phyloP scores from a whole-genome alignment of 2,329 filamentous ascomycete species.

The Nemania sp. region DNA sequence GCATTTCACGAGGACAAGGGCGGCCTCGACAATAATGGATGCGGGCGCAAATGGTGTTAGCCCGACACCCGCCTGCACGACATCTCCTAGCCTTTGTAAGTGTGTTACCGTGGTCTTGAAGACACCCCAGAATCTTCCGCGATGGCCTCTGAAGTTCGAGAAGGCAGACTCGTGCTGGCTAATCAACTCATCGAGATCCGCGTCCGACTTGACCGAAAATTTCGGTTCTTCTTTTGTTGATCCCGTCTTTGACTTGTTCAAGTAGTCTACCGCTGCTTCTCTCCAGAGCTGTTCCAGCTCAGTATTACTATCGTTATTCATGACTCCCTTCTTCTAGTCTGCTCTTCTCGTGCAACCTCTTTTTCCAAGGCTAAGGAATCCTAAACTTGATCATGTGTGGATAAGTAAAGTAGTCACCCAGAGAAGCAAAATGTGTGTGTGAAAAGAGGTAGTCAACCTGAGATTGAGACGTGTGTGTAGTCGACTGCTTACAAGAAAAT shows the following conservation, averaged over 20 bases:
- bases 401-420: too few species aligned
- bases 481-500: too few species aligned
- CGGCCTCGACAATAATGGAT: neutral
- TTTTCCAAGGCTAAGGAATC: too few species aligned
- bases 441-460: too few species aligned
- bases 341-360: too few species aligned
- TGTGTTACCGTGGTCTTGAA: neutral
- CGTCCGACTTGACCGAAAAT: neutral
- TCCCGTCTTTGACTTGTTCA: neutral
- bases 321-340: neutral
- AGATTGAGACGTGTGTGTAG: too few species aligned
- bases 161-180: conserved; percentile 1
- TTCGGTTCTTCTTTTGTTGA: neutral
- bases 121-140: neutral
- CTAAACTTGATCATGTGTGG: too few species aligned
- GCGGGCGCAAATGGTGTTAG: conserved; percentile 1
- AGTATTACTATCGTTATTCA: neutral
- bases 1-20: neutral
- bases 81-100: neutral
- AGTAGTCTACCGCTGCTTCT: neutral
- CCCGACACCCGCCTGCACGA: neutral
- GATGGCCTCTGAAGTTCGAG: neutral
- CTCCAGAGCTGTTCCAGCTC: neutral
- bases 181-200: neutral
- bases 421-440: too few species aligned